Conservation (phyloP, 2,329 filamentous ascomycete genomes). For the Zymoseptoria ardabiliae region DNA sequence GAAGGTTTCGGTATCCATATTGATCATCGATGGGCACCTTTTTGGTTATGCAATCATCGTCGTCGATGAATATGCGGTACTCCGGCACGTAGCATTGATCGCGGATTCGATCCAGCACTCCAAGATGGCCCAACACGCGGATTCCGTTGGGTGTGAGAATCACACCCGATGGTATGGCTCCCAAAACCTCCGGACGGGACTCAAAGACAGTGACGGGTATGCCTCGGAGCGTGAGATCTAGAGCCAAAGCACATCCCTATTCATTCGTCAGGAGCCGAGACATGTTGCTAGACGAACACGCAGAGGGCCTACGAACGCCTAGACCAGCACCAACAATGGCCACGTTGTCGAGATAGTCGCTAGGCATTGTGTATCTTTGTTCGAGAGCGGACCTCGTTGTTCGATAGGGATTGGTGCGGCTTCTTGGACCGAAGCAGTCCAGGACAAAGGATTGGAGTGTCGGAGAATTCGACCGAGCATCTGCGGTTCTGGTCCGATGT, state of each 20-base stretch:
- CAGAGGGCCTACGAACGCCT: slow-evolving; percentile 3
- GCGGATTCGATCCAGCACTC: slow-evolving; percentile 42
- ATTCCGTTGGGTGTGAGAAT: slow-evolving; percentile 56
- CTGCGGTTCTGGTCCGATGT: too few relatives aligned
- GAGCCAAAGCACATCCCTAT: slow-evolving; percentile 19
- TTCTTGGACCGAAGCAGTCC: too few relatives aligned
- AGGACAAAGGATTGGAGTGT: too few relatives aligned
- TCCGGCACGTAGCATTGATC: slow-evolving; percentile 47
- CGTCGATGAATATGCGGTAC: slow-evolving; percentile 41
- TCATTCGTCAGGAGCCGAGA: neutral
- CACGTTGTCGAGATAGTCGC: slow-evolving; percentile 10
- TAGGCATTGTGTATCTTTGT: too few relatives aligned
- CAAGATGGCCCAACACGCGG: slow-evolving; percentile 45
- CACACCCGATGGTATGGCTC: slow-evolving; percentile 27
- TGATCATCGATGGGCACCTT: slow-evolving; percentile 18
- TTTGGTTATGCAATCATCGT: slow-evolving; percentile 18
- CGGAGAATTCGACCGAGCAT: too few relatives aligned
- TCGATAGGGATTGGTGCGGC: too few relatives aligned
- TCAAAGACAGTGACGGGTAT: slow-evolving; percentile 20
- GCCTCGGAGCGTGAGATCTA: slow-evolving; percentile 14
- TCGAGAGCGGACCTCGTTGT: too few relatives aligned
- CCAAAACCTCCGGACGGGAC: slow-evolving; percentile 8
- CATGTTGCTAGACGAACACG: neutral
- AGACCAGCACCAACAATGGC: slow-evolving; percentile 17
- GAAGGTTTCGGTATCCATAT: slow-evolving; percentile 42